Conservation (phyloP, 2,329 filamentous ascomycete species). For the Ceratocystis eucalypticola region DNA sequence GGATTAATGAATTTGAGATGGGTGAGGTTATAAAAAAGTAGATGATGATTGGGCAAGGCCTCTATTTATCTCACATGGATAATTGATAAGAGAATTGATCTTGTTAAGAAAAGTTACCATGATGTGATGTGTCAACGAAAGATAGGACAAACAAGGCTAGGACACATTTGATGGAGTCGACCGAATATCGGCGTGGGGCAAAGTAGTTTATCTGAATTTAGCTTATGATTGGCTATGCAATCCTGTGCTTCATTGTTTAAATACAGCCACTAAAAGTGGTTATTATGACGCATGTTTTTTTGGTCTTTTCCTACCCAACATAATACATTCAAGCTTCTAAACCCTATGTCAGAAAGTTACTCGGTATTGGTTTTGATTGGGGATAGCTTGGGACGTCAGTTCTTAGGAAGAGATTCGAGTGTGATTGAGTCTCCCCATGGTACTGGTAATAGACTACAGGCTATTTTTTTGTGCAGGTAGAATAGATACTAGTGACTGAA, state of each 20-base stretch:
- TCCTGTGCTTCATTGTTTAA: not conserved
- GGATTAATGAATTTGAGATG: not conserved
- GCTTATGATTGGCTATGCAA: not conserved
- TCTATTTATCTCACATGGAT: not conserved
- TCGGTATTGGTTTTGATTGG: too few relatives aligned
- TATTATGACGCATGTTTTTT: too few relatives aligned
- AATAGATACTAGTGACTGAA: too few relatives aligned
- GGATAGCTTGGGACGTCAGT: too few relatives aligned
- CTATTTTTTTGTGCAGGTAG: too few relatives aligned
- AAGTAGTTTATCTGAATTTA: not conserved
- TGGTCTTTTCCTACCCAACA: too few relatives aligned
- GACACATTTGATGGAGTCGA: not conserved
- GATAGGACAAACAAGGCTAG: not conserved
- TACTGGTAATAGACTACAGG: too few relatives aligned
- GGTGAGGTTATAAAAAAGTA: not conserved
- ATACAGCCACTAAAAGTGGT: too few relatives aligned
- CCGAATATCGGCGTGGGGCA: constrained; percentile 7
- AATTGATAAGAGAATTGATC: not conserved
- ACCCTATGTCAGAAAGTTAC: too few relatives aligned
- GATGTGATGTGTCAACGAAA: not conserved
- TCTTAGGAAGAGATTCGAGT: too few relatives aligned
- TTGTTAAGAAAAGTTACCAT: not conserved
- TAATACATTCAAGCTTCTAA: too few relatives aligned
- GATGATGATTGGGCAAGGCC: not conserved
- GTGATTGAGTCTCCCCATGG: too few relatives aligned